Percentiles rank a stretch among this genome's conserved stretches.
phyloP scores from a whole-genome alignment of 768 basidiomycete species.

The Scleroderma citrinum region DNA sequence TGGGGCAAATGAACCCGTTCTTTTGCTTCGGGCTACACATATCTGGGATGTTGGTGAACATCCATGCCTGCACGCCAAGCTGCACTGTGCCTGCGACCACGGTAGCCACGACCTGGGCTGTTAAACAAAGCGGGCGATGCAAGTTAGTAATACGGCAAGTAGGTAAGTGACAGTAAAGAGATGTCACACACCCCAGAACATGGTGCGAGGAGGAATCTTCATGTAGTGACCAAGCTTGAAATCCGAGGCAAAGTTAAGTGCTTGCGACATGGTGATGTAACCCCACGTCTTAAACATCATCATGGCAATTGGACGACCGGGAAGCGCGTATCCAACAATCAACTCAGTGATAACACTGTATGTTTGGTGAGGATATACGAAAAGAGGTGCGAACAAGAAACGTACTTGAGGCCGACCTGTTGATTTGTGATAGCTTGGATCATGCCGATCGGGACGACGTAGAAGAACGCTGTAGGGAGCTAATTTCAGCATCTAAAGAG shows the following conservation, averaged over 20 bases:
- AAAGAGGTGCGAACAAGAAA: neutral
- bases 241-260: conserved; percentile 66
- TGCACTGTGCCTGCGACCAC: conserved; percentile 61
- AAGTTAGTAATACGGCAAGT: neutral
- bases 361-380: neutral
- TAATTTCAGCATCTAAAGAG: neutral
- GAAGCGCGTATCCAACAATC: conserved; percentile 51
- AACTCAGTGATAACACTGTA: conserved; percentile 63
- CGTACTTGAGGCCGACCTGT: conserved; percentile 50
- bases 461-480: conserved; percentile 37
- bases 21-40: conserved; percentile 26
- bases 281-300: conserved; percentile 76
- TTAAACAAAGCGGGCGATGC: neutral
- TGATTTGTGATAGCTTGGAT: conserved; percentile 81
- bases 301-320: conserved; percentile 68
- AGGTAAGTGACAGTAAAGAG: neutral
- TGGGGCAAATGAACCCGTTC: conserved; percentile 66
- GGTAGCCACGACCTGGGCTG: conserved; percentile 53
- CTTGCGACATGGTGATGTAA: conserved; percentile 60
- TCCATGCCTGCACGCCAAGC: conserved; percentile 61
- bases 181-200: conserved; percentile 45
- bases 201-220: conserved; percentile 62
- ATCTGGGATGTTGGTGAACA: conserved; percentile 38
- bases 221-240: conserved; percentile 76
- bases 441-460: conserved; percentile 71